Evolutionary conservation across 257 asterid genomes (phyloP), one percentile per base, ranked within the genome.

Genomic region (Lycium barbarum): DNA sequence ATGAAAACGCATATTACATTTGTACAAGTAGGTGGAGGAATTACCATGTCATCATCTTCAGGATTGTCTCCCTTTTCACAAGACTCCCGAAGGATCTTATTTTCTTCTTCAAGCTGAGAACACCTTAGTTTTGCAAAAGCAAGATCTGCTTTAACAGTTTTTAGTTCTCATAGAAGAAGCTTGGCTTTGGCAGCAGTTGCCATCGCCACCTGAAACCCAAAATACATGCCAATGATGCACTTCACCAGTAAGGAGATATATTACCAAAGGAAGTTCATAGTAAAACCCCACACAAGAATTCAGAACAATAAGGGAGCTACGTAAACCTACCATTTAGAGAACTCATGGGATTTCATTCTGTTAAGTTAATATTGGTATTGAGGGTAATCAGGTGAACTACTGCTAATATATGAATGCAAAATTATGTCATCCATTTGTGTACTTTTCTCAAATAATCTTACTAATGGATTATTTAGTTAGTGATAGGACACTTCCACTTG

Each of bases 141-240:
- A 12, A 96, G 91, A 87, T 96, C 97, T 38, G 97, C 97, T 88
- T 95, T 93, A 18, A 95, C 90, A 20, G 98, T 96, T 89, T 96
- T 95, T 67, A 96, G 91, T 90, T 96, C 99, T 57, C 97, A 89
- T n/a, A 96, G 91, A 2, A 95, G 97, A 71, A 96, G 93, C 86
- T 96, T 95, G 35, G 95, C 98, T 87, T 93, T 96, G 4, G 98
- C 99, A 85, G 99, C 98, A 15, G 97, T 95, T 49, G 98, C 99
- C 98, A 96, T 91, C 35, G 98, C 99, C 86, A 95, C 98, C 98
- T 96, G 90, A 54, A 68, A 85, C 57, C 84, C 86, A 84, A 78
- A 81, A 63, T 22, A 35, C 74, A 84, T 57, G 40, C 45, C 62
- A 55, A 83, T 80, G 62, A 86, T 86, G 90, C 89, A 84, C 63